Base-by-base conservation (phyloP, 805 yeast genomes). In the Yarrowia sp. region DNA sequence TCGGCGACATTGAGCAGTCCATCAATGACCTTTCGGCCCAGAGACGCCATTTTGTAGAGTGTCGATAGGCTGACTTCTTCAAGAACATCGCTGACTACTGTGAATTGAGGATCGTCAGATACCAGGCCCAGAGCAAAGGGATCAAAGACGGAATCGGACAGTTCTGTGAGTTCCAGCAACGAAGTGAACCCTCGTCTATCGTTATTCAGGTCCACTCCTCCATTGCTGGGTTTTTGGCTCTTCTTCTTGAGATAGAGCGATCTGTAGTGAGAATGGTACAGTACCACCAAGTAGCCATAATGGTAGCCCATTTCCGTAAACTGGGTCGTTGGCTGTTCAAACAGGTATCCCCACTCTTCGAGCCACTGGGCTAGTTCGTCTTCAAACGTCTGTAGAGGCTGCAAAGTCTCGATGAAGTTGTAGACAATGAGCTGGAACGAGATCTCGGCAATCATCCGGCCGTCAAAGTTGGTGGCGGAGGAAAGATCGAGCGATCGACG, bases 401-500 rank as follows among this genome's bases (percentile, higher is more conserved):
- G 71, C 39, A 61, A 68, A 47, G 76, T 74, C 68, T 87, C 88
- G 20, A 87, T 78, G 74, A 81, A 88, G 68, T 84, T 84, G 76
- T 88, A 88, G 0, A 87, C 80, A 13, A 86, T 81, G 17, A 84
- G 75, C 66, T 87, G 85, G 12, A 89, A 80, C 19, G 87, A 84
- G 63, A 89, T 85, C 75, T 90, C 96, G 47, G 92, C 87, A 9
- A 89, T 87, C 86, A 90, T 88, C 69, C 95, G 78, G n/a, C 90
- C 91, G 74, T 90, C 96, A 74, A 90, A 90, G 73, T 89, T 88
- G 7, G 92, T 88, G 2, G 92, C 85, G 42, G 84, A 79, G 5
- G 87, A 80, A 44, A 85, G 76, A 46, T 86, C 85, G 60, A 87
- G 77, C 1, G 88, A 83, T 20, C 85, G 81, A 10, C 86, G 81